These are phyloP conservation scores for Geoglossum glabrum DNA, from an alignment of 495 filamentous ascomycete species.

Conservation along the genomic window DNA sequence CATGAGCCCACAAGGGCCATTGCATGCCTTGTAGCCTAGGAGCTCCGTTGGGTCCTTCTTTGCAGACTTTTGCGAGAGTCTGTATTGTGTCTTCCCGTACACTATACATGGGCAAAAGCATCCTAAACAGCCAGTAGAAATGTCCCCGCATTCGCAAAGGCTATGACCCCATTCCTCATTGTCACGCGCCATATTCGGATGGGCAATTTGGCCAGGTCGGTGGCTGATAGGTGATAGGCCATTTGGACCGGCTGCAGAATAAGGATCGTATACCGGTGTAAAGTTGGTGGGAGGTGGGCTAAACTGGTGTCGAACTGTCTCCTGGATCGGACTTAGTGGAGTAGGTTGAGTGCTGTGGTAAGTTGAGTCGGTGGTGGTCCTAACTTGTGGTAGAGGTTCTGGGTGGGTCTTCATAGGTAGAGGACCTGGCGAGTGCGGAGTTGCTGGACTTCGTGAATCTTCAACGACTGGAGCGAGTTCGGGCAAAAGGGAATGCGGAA, in stretches of 20 bases:
- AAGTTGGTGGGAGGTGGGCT: conserved; percentile 7
- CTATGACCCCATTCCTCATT: background rate
- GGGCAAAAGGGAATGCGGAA: background rate
- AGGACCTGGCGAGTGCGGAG: background rate
- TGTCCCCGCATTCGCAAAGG: conserved; percentile 7
- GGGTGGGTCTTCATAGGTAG: background rate
- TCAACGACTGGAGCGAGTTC: background rate
- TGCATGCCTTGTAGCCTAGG: conserved; percentile 2
- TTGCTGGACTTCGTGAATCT: background rate
- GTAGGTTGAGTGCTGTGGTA: background rate
- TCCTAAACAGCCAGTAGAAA: conserved; percentile 9
- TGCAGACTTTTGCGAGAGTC: conserved; percentile 7
- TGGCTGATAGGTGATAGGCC: conserved; percentile 11
- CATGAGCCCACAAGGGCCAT: conserved; percentile 6
- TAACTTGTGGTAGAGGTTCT: background rate
- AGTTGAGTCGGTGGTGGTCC: background rate
- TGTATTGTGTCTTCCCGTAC: conserved; percentile 14
- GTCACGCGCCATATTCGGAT: conserved; percentile 15
- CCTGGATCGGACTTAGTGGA: background rate
- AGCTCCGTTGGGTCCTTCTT: conserved; percentile 7
- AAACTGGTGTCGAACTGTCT: background rate
- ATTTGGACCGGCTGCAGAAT: conserved; percentile 14
- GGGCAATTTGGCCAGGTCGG: conserved; percentile 17
- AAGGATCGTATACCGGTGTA: conserved; percentile 5
- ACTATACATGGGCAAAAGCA: conserved; percentile 9